Evolutionary conservation across 106 monocot genomes (phyloP).

Genomic region (Iris macrosiphon): DNA sequence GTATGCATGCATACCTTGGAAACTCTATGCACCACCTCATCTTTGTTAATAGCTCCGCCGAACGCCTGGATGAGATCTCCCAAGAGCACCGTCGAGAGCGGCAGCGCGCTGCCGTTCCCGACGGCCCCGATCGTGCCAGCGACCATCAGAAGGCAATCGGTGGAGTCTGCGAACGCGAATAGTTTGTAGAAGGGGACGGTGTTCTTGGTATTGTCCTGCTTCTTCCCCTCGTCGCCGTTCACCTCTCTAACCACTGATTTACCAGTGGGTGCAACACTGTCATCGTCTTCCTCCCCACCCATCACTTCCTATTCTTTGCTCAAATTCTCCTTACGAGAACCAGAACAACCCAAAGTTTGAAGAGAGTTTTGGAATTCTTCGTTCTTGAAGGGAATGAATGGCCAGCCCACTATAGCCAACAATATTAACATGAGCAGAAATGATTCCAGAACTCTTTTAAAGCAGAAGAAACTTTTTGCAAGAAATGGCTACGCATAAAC

Average conservation of each 20-base stretch:
- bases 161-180: constrained; percentile 10
- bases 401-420: too few relatives aligned
- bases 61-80: not conserved
- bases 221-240: not conserved
- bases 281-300: constrained; percentile 1
- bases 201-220: not conserved
- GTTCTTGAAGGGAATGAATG: too few relatives aligned
- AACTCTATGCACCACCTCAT: constrained; percentile 1
- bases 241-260: not conserved
- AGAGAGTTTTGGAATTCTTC: too few relatives aligned
- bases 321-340: too few relatives aligned
- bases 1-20: not conserved
- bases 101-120: not conserved
- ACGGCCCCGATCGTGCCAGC: constrained; percentile 6
- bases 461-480: too few relatives aligned
- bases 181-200: constrained; percentile 8
- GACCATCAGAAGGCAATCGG: constrained; percentile 3
- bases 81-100: not conserved
- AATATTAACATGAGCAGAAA: too few relatives aligned
- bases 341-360: too few relatives aligned
- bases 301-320: too few relatives aligned
- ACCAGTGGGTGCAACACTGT: too few relatives aligned
- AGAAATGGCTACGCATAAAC: too few relatives aligned
- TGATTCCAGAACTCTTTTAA: too few relatives aligned
- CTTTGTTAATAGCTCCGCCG: constrained; percentile 10